Conservation (phyloP, 495 filamentous ascomycete genomes). For the Poronia punctata region DNA sequence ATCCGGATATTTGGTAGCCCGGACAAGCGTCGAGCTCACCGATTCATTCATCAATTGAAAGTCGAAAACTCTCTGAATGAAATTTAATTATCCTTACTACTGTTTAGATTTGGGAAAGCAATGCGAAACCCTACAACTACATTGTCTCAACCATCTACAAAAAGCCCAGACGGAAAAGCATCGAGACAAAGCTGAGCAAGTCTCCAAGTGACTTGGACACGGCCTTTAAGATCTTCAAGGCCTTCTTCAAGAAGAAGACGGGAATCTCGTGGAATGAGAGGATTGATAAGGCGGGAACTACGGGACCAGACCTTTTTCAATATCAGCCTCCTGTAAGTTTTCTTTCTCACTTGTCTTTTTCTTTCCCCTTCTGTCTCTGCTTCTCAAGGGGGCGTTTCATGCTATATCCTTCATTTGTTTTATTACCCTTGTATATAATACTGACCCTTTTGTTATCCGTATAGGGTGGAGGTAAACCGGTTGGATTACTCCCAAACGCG, state of each 20-base stretch:
- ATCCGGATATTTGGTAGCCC: no score
- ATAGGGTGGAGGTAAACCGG: constrained; percentile 33
- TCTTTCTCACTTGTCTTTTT: background rate
- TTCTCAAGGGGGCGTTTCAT: no score
- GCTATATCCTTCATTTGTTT: background rate
- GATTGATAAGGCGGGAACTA: constrained; percentile 14
- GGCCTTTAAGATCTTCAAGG: constrained; percentile 43
- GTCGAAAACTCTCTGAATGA: background rate
- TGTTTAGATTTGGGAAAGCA: constrained; percentile 42
- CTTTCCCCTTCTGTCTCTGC: background rate
- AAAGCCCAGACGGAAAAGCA: constrained; percentile 17
- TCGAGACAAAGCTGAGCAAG: constrained; percentile 18
- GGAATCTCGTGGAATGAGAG: constrained; percentile 51
- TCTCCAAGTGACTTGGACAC: constrained; percentile 16
- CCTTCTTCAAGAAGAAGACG: constrained; percentile 50
- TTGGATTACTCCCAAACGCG: constrained; percentile 18
- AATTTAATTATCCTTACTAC: background rate
- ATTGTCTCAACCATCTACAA: constrained; percentile 31
- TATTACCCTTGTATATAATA: background rate
- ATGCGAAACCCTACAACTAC: constrained; percentile 37
- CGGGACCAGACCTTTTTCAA: constrained; percentile 13
- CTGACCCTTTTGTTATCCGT: background rate
- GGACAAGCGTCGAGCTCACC: no score
- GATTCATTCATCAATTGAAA: background rate
- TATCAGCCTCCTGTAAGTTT: constrained; percentile 35